phyloP scores from a whole-genome alignment of 345 rosid genomes.

The Xanthoceras sorbifolium region DNA sequence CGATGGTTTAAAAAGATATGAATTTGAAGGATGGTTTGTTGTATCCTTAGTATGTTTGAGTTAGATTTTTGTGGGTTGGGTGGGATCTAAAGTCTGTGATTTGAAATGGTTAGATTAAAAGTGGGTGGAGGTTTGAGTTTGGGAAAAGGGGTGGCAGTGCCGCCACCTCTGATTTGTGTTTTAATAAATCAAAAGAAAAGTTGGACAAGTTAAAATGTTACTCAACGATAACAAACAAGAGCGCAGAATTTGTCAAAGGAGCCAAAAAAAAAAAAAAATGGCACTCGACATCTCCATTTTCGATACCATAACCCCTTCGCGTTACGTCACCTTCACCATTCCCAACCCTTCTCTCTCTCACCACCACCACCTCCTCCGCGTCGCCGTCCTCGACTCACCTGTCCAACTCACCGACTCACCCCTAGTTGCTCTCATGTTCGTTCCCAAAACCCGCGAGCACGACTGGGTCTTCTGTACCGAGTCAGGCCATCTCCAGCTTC shows the following conservation, averaged over 20 bases:
- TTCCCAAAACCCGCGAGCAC: slow-evolving; percentile 65
- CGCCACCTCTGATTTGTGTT: too few relatives aligned
- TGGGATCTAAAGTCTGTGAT: too few relatives aligned
- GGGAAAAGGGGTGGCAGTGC: too few relatives aligned
- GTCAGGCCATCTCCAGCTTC: slow-evolving; percentile 82
- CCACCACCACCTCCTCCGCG: slow-evolving; percentile 44
- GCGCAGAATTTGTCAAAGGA: background rate
- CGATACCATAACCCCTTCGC: slow-evolving; percentile 56
- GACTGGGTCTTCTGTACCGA: slow-evolving; percentile 95
- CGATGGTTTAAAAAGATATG: too few relatives aligned
- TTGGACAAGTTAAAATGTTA: too few relatives aligned
- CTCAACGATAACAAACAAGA: too few relatives aligned
- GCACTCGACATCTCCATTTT: slow-evolving; percentile 55
- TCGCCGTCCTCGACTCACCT: slow-evolving; percentile 87
- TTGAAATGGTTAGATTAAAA: too few relatives aligned
- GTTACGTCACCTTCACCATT: slow-evolving; percentile 72
- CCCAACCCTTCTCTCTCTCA: slow-evolving; percentile 28
- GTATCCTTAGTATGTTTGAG: too few relatives aligned
- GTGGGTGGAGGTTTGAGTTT: too few relatives aligned
- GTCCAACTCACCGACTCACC: slow-evolving; percentile 30
- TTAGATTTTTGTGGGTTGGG: too few relatives aligned
- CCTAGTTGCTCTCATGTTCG: slow-evolving; percentile 65
- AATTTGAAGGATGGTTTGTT: too few relatives aligned
- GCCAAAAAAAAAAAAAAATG: slow-evolving; percentile 34
- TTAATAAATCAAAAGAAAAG: too few relatives aligned